Conservation (phyloP, 495 filamentous ascomycete species). For the Chaetomium fimeti region DNA sequence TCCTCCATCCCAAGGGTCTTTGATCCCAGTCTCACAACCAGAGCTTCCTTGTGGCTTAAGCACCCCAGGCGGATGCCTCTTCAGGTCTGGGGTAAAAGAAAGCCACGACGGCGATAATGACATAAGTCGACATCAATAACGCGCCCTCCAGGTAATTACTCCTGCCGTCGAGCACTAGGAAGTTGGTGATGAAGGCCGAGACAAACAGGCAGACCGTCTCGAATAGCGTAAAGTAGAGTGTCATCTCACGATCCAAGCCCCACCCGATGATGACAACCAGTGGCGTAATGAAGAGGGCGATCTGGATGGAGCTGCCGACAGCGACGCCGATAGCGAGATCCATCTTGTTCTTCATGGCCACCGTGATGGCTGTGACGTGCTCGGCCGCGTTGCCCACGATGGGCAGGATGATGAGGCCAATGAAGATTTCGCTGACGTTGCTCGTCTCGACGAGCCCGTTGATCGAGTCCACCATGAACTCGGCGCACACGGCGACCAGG, state of each 20-base stretch:
- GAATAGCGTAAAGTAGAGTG: conserved; percentile 79
- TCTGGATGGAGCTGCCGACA: conserved; percentile 76
- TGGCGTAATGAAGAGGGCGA: conserved; percentile 80
- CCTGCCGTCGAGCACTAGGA: conserved; percentile 73
- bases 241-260: conserved; percentile 73
- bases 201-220: conserved; percentile 80
- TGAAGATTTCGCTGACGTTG: conserved; percentile 66
- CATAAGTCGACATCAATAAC: conserved; percentile 71
- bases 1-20: neutral
- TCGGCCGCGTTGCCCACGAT: conserved; percentile 88
- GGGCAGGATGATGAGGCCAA: conserved; percentile 81
- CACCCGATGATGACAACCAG: conserved; percentile 77
- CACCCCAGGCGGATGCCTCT: conserved; percentile 41
- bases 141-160: conserved; percentile 82
- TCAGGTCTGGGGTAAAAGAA: conserved; percentile 59
- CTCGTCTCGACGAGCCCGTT: conserved; percentile 63
- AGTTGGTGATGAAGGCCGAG: conserved; percentile 78
- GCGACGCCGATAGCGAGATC: conserved; percentile 82
- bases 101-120: conserved; percentile 61
- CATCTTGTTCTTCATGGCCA: conserved; percentile 87
- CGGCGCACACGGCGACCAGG: conserved; percentile 77
- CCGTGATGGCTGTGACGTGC: conserved; percentile 80
- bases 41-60: neutral
- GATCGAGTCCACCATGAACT: conserved; percentile 77
- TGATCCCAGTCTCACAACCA: neutral